phyloP scores from a whole-genome alignment of 345 rosid species.

The Euphorbia tirucalli region DNA sequence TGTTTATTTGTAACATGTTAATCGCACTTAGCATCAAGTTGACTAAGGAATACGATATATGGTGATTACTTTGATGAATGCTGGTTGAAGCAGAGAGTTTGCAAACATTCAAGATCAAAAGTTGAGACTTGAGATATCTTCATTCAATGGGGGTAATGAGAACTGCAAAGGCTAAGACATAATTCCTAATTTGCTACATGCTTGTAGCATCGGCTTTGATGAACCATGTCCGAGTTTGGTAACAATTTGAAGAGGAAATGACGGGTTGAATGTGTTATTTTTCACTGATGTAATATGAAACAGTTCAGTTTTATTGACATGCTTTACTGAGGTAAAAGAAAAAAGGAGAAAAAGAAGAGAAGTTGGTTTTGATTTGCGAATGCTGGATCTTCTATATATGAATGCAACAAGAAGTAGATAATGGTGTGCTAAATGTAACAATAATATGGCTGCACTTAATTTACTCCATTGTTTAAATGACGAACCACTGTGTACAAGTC shows the following conservation, averaged over 20 bases:
- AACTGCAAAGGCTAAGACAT: conserved; percentile 8
- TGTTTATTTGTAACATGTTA: conserved; percentile 18
- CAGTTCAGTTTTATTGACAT: conserved; percentile 6
- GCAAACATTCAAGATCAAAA: conserved; percentile 12
- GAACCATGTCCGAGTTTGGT: conserved; percentile 4
- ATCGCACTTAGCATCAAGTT: conserved; percentile 16
- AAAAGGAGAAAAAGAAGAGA: neutral
- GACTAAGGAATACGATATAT: conserved; percentile 21
- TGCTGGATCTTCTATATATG: neutral
- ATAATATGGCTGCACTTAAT: too few relatives aligned
- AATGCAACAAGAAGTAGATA: neutral
- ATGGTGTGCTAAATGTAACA: neutral
- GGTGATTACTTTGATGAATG: conserved; percentile 9
- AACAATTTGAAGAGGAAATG: conserved; percentile 3
- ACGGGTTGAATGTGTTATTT: conserved; percentile 7
- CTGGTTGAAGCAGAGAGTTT: conserved; percentile 13
- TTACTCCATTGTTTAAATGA: too few relatives aligned
- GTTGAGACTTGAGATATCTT: conserved; percentile 20
- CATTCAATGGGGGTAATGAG: too few relatives aligned
- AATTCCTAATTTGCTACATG: conserved; percentile 11
- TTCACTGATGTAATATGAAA: conserved; percentile 4
- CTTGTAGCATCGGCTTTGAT: conserved; percentile 7
- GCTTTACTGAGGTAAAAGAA: conserved; percentile 6
- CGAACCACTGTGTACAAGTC: too few relatives aligned
- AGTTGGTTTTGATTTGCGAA: neutral